Base-by-base conservation (phyloP, 805 yeast species). In the Clavispora fructus region DNA sequence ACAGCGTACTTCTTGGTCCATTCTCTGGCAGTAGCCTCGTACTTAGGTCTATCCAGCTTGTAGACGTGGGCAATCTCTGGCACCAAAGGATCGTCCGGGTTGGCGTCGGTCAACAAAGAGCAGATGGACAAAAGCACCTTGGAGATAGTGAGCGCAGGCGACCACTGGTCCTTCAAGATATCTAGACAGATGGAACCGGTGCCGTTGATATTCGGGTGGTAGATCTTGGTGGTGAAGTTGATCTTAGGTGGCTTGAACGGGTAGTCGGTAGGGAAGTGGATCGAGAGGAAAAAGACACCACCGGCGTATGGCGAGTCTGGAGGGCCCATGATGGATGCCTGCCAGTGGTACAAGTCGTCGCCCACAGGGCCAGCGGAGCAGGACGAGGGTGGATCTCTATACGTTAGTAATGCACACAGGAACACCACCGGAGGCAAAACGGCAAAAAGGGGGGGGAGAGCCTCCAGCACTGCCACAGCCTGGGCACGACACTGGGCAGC, bases 301-400 rank as follows among this genome's bases (percentile, higher is more conserved):
- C 92, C 92, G 19, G 83, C 82, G 47, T 79, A 79, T 53, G 84
- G 94, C 41, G 97, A 87, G 72, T 94, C 98, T 57, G 96, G 80
- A 43, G 99, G 99, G 42, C 99, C 99, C 95, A 94, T 89, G 67
- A 94, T 94, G 39, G 98, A 91, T 37, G 98, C 99, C 74, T 94
- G 98, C 99, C 99, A 94, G 76, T 92, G 98, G 74, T 86, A 94
- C 64, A 92, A 75, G 69, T 92, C 99, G 60, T 94, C 98, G 41
- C 97, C 97, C 40, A 89, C 94, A 59, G 99, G 99, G 37, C 99
- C 99, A 10, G 99, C 99, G 23, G 97, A 90, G 73, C 98, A 94
- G 40, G 97, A 91, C 52, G 97, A 87, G 60, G 98, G 98, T 54
- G 99, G 99, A 68, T 92, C 99, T 78, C 96, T 89, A 59, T 6